A percentile compares a stretch with the other conserved stretches of the same genome.
Evolutionary conservation across 1,284 basidiomycete genomes (phyloP).

Genomic region (Paramarasmius palmivorus): DNA sequence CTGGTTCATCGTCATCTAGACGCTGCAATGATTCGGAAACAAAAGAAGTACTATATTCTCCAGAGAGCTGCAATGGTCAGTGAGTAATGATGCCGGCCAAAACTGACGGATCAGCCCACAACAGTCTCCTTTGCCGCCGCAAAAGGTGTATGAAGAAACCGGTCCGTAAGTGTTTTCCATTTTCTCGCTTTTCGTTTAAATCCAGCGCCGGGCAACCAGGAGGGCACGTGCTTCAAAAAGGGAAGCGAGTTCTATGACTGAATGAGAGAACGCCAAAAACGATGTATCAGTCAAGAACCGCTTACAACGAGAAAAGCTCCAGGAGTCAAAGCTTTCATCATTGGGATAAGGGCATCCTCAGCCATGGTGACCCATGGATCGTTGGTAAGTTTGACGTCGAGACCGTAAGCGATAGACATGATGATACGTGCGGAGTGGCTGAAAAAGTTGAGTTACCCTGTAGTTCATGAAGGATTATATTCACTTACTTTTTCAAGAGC

Average conservation of each 20-base stretch:
- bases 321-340: not conserved
- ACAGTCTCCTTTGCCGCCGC: not conserved
- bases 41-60: not conserved
- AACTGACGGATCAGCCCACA: conserved; percentile 3
- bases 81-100: not conserved
- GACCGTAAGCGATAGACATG: not conserved
- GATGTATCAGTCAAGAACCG: not conserved
- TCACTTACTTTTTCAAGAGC: conserved; percentile 7
- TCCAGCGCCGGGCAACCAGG: conserved; percentile 7
- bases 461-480: not conserved
- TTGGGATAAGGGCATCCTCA: not conserved
- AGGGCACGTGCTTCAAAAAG: not conserved
- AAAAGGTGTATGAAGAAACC: not conserved
- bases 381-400: not conserved
- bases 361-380: not conserved
- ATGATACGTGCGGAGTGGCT: not conserved
- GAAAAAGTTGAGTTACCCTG: not conserved
- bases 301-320: not conserved
- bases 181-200: not conserved
- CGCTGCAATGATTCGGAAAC: not conserved
- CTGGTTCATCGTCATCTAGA: not conserved
- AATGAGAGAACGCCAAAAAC: not conserved
- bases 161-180: not conserved
- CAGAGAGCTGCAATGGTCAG: not conserved
- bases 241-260: not conserved